Conservation (phyloP, 2,329 filamentous ascomycete species). For the Fusarium sp. region DNA sequence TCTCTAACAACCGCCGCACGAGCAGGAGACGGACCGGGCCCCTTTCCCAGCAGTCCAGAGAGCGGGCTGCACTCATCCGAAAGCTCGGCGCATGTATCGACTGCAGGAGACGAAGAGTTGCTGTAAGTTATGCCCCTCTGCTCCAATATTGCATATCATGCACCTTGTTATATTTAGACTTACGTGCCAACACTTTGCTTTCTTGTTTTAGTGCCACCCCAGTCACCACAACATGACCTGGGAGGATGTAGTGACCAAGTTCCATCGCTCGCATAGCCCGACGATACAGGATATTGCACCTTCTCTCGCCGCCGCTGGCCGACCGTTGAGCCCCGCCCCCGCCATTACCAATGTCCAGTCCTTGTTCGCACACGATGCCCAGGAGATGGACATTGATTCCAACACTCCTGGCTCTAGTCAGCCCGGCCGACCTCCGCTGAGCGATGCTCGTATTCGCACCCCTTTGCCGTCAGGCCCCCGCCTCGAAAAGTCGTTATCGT, state of each 20-base stretch:
- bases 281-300: conserved; percentile 65
- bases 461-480: conserved; percentile 70
- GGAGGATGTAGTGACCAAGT: conserved; percentile 71
- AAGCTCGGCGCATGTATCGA: conserved; percentile 72
- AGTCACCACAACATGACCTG: conserved; percentile 73
- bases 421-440: conserved; percentile 58
- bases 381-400: conserved; percentile 71
- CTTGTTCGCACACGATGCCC: conserved; percentile 61
- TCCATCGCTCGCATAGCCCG: conserved; percentile 67
- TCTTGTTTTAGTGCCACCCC: conserved; percentile 66
- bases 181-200: conserved; percentile 38
- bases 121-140: conserved; percentile 61
- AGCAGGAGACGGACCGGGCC: conserved; percentile 73
- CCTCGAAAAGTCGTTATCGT: conserved; percentile 64
- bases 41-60: conserved; percentile 70
- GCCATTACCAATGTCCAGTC: conserved; percentile 55
- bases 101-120: conserved; percentile 70
- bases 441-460: conserved; percentile 67
- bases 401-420: conserved; percentile 51
- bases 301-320: conserved; percentile 57
- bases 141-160: background rate
- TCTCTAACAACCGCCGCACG: conserved; percentile 67
- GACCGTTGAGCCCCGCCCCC: conserved; percentile 64
- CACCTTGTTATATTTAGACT: conserved; percentile 12
- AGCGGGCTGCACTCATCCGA: conserved; percentile 71